phyloP scores from a whole-genome alignment of 2,329 filamentous ascomycete genomes.

The Eutypa lata region DNA sequence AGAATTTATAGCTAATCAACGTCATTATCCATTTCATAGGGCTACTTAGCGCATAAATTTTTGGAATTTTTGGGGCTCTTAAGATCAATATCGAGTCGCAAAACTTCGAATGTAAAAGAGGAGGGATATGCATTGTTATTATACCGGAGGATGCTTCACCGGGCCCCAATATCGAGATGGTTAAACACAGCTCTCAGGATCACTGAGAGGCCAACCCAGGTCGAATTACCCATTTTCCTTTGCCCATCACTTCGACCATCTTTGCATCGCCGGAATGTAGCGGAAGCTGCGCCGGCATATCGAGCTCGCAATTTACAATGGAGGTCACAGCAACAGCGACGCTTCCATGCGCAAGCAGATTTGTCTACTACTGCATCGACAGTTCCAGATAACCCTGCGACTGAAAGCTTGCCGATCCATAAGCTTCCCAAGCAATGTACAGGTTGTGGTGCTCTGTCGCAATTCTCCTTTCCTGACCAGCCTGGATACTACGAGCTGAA shows the following conservation, averaged over 20 bases:
- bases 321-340: slow-evolving; percentile 19
- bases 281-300: slow-evolving; percentile 7
- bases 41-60: background rate
- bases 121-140: background rate
- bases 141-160: slow-evolving; percentile 36
- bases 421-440: slow-evolving; percentile 55
- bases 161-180: slow-evolving; percentile 40
- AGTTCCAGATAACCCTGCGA: background rate
- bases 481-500: slow-evolving; percentile 55
- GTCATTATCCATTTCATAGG: background rate
- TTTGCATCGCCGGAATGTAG: slow-evolving; percentile 29
- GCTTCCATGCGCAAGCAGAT: slow-evolving; percentile 26
- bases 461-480: slow-evolving; percentile 47
- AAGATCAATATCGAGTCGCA: too few species aligned
- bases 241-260: slow-evolving; percentile 40
- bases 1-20: background rate
- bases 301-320: slow-evolving; percentile 16
- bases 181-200: slow-evolving; percentile 41
- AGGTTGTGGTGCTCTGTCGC: slow-evolving; percentile 64
- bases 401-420: slow-evolving; percentile 5
- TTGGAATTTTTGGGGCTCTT: too few species aligned
- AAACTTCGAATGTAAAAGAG: background rate
- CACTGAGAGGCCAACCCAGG: slow-evolving; percentile 30
- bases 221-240: slow-evolving; percentile 45
- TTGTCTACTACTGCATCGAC: slow-evolving; percentile 1